A percentile compares a stretch with the other conserved stretches of the same genome.
Conservation (phyloP, 139 green algal species). For the Volvox reticuliferus region DNA sequence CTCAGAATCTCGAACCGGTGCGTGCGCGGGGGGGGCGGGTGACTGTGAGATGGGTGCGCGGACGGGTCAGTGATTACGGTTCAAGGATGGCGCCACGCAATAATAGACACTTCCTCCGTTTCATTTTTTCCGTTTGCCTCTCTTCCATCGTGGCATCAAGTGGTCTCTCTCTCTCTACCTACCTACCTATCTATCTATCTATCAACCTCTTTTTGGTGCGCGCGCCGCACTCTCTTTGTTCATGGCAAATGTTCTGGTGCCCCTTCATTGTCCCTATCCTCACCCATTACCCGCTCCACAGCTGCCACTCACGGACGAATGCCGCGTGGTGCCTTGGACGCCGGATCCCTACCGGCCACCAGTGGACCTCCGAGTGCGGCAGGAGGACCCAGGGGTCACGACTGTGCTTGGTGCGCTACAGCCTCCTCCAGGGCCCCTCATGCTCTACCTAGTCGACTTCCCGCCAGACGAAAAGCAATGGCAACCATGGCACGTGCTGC, state of each 20-base stretch:
- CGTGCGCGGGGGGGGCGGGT: not conserved
- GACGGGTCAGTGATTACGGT: too few relatives aligned
- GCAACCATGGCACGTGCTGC: slow-evolving; percentile 24
- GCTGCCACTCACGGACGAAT: slow-evolving; percentile 45
- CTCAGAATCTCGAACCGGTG: slow-evolving; percentile 18
- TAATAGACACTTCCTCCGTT: too few relatives aligned
- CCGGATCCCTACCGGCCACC: not conserved
- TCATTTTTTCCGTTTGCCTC: too few relatives aligned
- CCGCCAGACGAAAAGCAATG: not conserved
- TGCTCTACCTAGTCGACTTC: slow-evolving; percentile 26
- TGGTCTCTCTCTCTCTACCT: too few relatives aligned
- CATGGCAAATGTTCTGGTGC: too few relatives aligned
- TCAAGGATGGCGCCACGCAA: too few relatives aligned
- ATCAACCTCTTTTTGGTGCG: too few relatives aligned
- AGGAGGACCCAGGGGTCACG: not conserved
- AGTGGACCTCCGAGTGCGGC: slow-evolving; percentile 21
- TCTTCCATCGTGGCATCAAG: too few relatives aligned
- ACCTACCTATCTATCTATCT: too few relatives aligned
- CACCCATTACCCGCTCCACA: not conserved
- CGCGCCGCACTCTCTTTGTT: too few relatives aligned
- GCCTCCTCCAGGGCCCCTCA: not conserved
- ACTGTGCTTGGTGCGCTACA: not conserved
- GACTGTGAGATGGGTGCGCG: too few relatives aligned
- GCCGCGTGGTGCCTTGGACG: slow-evolving; percentile 11
- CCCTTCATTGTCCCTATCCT: too few relatives aligned